phyloP scores from a whole-genome alignment of 441 rosid species.

The Gossypium gossypioides region DNA sequence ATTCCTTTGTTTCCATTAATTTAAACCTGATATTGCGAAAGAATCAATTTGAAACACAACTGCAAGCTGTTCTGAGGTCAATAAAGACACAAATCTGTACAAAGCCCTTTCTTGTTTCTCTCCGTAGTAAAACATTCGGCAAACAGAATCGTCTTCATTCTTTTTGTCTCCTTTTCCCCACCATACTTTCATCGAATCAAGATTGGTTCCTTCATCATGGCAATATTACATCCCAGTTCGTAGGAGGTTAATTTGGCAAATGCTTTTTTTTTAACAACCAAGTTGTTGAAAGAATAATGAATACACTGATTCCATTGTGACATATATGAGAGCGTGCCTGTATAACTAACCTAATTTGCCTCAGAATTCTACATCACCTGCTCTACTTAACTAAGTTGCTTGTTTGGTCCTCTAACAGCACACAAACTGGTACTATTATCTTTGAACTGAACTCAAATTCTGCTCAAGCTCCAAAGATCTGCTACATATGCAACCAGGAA shows the following conservation, averaged over 20 bases:
- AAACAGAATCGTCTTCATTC: not conserved
- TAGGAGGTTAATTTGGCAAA: constrained; percentile 1
- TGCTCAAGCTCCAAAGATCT: constrained; percentile 29
- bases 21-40: not conserved
- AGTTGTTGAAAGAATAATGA: constrained; percentile 14
- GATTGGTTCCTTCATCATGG: not conserved
- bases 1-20: not conserved
- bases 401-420: constrained; percentile 14
- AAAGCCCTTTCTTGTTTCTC: not conserved
- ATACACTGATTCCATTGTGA: constrained; percentile 10
- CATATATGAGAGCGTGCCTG: not conserved
- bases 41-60: not conserved
- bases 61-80: not conserved
- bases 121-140: not conserved
- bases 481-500: constrained; percentile 76
- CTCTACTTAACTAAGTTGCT: constrained; percentile 12
- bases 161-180: not conserved
- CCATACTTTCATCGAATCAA: not conserved
- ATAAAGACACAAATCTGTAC: too few relatives aligned
- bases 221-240: constrained; percentile 10
- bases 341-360: constrained; percentile 21
- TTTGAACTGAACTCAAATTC: constrained; percentile 20
- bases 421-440: constrained; percentile 14
- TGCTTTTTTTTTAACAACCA: not conserved
- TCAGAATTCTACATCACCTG: constrained; percentile 12